Evolutionary conservation across 2,329 filamentous ascomycete genomes (phyloP), one percentile per base, ranked within the genome.

Genomic region (Elsinoe australis): DNA sequence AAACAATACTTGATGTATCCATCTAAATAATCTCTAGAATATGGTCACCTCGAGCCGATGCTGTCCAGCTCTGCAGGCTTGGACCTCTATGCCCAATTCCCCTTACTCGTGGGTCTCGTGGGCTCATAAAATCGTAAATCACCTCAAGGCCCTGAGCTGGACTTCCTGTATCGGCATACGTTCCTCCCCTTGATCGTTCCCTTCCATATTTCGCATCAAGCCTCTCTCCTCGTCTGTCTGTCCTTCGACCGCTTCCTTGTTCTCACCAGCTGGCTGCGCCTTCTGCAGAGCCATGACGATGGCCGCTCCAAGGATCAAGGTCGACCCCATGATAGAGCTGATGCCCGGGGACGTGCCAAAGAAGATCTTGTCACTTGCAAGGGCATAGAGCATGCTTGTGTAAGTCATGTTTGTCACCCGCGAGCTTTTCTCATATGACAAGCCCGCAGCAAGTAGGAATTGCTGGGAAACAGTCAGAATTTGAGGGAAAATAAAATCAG

Each of bases 371-470:
- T 85, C 82, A 10, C 80, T 79, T 3, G 71, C 67, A 8, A 85
- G 62, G 2, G 82, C 81, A 61, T 83, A 85, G 3, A 85, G 64
- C 79, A 85, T 83, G 60, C 83, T 79, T 36, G 74, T 79, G 58
- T 85, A 85, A 0, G 81, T 68, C 78, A 84, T 82, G 48, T 78
- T 79, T 0, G 78, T 82, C 2, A 78, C 79, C 15, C 76, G 70
- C 2, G 69, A 68, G 1, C 74, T 75, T 53, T 82, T 83, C 58
- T 89, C 84, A 52, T 82, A 79, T 18, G 83, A 73, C 39, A 95
- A 67, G 0, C 87, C 87, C 0, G 79, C 76, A 1, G 88, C 92
- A 14, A 94, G 69, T n/a, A 94, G 72, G 55, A 87, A 87, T 74
- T 95, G 89, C 70, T 72, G 39, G 7, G 4, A 9, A 31, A 5